Conservation (phyloP, 2,329 filamentous ascomycete species). For the Aspergillus pseudonomiae region DNA sequence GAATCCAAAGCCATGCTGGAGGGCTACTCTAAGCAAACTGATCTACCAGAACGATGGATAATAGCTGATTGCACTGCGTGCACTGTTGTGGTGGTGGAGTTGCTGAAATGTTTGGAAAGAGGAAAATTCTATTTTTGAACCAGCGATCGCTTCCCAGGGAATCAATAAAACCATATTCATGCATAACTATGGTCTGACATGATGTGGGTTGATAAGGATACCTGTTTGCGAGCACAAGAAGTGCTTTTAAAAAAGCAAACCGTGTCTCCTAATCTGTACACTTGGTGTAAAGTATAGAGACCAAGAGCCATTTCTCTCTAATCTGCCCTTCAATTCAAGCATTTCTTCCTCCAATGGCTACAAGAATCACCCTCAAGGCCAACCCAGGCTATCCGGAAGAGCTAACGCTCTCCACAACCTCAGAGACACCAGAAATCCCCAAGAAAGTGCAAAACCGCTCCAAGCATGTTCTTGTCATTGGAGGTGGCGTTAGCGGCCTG, state of each 20-base stretch:
- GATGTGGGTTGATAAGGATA: neutral
- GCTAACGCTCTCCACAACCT: neutral
- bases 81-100: neutral
- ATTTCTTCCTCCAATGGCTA: neutral
- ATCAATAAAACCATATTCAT: neutral
- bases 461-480: conserved; percentile 1
- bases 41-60: no score
- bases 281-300: neutral
- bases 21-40: neutral
- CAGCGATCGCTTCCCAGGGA: neutral
- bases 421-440: neutral
- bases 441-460: neutral
- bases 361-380: neutral
- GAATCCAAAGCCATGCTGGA: neutral
- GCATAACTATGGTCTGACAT: neutral
- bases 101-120: neutral
- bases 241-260: neutral
- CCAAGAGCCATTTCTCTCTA: neutral
- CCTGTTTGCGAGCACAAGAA: neutral
- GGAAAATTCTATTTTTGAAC: neutral
- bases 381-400: neutral
- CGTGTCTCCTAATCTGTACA: neutral
- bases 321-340: neutral
- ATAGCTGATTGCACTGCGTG: neutral
- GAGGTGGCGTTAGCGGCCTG: neutral